Conservation (phyloP, 176 grass and related monocot genomes). For the Pontederia paniculata region DNA sequence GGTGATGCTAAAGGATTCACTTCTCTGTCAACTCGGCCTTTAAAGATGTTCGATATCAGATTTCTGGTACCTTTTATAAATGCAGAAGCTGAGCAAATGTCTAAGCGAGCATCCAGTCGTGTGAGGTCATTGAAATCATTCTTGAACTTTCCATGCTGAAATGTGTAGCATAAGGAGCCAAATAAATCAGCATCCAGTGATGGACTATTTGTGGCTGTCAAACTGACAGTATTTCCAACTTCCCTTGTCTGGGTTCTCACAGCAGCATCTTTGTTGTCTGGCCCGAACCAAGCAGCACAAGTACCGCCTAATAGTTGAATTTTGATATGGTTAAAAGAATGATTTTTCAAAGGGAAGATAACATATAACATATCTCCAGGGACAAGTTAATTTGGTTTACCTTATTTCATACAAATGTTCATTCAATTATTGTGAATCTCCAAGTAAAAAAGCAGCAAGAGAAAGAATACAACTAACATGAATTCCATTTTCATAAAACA, state of each 20-base stretch:
- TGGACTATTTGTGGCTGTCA: neutral
- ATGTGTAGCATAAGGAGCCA: conserved; percentile 24
- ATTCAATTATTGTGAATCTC: too few relatives aligned
- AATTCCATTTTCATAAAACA: too few relatives aligned
- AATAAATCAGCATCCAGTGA: conserved; percentile 14
- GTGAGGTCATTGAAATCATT: conserved; percentile 31
- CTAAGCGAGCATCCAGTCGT: conserved; percentile 26
- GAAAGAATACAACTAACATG: too few relatives aligned
- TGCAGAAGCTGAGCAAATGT: conserved; percentile 27
- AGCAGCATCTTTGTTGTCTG: neutral
- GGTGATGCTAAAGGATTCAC: conserved; percentile 23
- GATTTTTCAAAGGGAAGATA: too few relatives aligned
- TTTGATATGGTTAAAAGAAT: neutral
- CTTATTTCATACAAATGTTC: too few relatives aligned
- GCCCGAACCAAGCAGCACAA: conserved; percentile 16
- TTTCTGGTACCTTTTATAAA: conserved; percentile 11
- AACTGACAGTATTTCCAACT: neutral
- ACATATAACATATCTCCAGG: too few relatives aligned
- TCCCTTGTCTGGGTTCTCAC: neutral
- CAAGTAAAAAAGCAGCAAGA: too few relatives aligned
- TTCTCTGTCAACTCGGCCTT: conserved; percentile 9
- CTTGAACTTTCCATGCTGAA: conserved; percentile 25
- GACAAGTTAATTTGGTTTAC: too few relatives aligned
- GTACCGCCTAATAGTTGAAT: conserved; percentile 15
- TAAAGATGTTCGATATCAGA: conserved; percentile 8